Percentiles rank a stretch among this genome's conserved stretches.
Conservation (phyloP, 2,329 filamentous ascomycete genomes). For the Kalmusia sp. region DNA sequence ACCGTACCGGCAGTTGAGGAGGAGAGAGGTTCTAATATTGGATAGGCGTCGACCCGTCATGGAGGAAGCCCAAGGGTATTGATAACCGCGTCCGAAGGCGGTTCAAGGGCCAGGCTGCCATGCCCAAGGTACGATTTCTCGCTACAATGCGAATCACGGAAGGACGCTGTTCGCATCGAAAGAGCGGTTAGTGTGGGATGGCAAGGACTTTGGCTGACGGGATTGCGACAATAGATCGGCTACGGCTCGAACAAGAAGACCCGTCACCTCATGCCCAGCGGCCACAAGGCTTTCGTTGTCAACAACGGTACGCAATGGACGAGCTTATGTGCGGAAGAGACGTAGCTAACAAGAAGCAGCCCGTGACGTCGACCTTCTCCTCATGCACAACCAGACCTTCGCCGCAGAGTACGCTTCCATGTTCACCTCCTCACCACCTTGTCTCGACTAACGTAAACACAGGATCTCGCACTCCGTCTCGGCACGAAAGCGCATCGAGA, state of each 20-base stretch:
- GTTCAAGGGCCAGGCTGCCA: constrained; percentile 93
- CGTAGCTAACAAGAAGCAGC: constrained; percentile 44
- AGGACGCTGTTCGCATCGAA: neutral
- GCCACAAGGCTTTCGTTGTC: constrained; percentile 99
- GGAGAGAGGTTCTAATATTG: constrained; percentile 34
- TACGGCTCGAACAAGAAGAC: constrained; percentile 99
- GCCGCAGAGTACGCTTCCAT: constrained; percentile 87
- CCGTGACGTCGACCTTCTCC: constrained; percentile 93
- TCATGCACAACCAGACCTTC: constrained; percentile 99
- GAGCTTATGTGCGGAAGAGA: neutral
- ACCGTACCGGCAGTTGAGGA: constrained; percentile 11
- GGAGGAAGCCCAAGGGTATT: constrained; percentile 99
- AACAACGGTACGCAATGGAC: constrained; percentile 69
- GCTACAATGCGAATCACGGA: constrained; percentile 3
- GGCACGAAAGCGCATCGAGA: constrained; percentile 97
- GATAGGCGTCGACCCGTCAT: constrained; percentile 74
- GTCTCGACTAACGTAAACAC: constrained; percentile 20
- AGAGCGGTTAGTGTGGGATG: neutral
- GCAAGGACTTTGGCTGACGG: constrained; percentile 35
- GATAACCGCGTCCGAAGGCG: constrained; percentile 97
- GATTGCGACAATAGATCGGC: constrained; percentile 74
- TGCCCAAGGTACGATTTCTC: constrained; percentile 85
- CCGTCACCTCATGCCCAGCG: constrained; percentile 96
- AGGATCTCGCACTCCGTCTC: constrained; percentile 99
- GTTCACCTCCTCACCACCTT: neutral